phyloP scores from a whole-genome alignment of 2,329 filamentous ascomycete genomes.

The Ceratocystis destructans region DNA sequence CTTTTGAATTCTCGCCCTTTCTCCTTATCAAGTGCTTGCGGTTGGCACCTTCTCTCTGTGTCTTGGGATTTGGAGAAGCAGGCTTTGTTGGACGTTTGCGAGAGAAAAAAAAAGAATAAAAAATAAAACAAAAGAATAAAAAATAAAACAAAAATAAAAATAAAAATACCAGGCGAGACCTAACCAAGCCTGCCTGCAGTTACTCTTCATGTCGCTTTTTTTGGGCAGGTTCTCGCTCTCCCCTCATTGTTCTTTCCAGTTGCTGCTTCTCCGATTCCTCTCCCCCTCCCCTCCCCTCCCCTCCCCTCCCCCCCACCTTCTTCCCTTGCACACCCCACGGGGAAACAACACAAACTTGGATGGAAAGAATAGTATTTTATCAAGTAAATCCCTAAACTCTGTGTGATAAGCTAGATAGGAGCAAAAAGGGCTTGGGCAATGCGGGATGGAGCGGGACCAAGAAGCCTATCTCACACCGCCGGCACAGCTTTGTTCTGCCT shows the following conservation, averaged over 20 bases:
- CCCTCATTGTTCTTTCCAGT: not conserved
- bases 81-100: not conserved
- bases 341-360: not conserved
- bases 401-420: not conserved
- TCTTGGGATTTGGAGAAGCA: not conserved
- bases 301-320: not conserved
- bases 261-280: not conserved
- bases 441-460: not conserved
- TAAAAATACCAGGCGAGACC: not conserved
- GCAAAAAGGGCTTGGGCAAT: not conserved
- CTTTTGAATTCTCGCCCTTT: not conserved
- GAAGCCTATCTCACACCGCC: slow-evolving; percentile 3
- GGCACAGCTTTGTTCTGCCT: not conserved
- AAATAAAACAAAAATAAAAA: no score
- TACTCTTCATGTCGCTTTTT: not conserved
- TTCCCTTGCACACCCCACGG: not conserved
- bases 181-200: not conserved
- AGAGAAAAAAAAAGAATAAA: not conserved
- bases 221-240: not conserved
- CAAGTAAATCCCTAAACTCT: not conserved
- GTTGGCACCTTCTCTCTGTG: not conserved
- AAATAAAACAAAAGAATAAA: no score
- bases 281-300: not conserved
- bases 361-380: not conserved
- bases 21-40: not conserved